phyloP scores from a whole-genome alignment of 352 stramenopile species.

The Phytophthora hybrid region DNA sequence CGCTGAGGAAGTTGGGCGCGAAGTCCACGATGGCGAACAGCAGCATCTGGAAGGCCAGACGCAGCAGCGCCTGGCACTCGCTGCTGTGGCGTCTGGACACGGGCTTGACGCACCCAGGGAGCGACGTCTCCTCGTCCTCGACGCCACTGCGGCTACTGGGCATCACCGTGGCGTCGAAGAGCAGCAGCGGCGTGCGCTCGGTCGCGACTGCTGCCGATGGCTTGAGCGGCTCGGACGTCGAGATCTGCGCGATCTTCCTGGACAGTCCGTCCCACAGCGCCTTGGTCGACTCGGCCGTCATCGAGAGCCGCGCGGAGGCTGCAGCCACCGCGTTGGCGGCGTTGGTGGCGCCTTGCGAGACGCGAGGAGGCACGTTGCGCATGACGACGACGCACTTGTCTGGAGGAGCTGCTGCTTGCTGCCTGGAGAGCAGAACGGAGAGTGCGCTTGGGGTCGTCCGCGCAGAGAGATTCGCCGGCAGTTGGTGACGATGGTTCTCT shows the following conservation, averaged over 20 bases:
- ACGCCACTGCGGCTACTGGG: slow-evolving; percentile 14
- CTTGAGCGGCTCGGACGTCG: slow-evolving; percentile 24
- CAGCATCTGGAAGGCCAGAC: slow-evolving; percentile 50
- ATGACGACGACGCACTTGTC: slow-evolving; percentile 3
- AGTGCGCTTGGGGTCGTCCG: slow-evolving; percentile 14
- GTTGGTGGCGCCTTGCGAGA: slow-evolving; percentile 17
- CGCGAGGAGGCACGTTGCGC: slow-evolving; percentile 27
- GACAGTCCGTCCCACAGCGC: slow-evolving; percentile 36
- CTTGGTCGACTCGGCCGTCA: slow-evolving; percentile 39
- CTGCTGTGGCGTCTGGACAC: slow-evolving; percentile 13
- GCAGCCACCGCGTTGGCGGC: slow-evolving; percentile 30
- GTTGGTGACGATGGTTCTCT: slow-evolving; percentile 23
- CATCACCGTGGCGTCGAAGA: slow-evolving; percentile 33
- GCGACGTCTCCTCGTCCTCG: slow-evolving; percentile 18
- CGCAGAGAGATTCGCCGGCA: slow-evolving; percentile 10
- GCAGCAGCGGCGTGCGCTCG: slow-evolving; percentile 36
- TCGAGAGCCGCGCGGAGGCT: slow-evolving; percentile 38
- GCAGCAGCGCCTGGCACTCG: slow-evolving; percentile 34
- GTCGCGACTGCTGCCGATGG: slow-evolving; percentile 10
- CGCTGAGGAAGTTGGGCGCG: slow-evolving; percentile 67
- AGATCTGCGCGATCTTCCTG: slow-evolving; percentile 31
- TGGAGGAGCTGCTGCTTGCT: neutral
- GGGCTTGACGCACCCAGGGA: slow-evolving; percentile 12
- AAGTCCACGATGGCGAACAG: slow-evolving; percentile 79
- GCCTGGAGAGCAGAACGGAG: slow-evolving; percentile 15